phyloP scores from a whole-genome alignment of 2,329 filamentous ascomycete species.

The Phyllosticta citriasiana region DNA sequence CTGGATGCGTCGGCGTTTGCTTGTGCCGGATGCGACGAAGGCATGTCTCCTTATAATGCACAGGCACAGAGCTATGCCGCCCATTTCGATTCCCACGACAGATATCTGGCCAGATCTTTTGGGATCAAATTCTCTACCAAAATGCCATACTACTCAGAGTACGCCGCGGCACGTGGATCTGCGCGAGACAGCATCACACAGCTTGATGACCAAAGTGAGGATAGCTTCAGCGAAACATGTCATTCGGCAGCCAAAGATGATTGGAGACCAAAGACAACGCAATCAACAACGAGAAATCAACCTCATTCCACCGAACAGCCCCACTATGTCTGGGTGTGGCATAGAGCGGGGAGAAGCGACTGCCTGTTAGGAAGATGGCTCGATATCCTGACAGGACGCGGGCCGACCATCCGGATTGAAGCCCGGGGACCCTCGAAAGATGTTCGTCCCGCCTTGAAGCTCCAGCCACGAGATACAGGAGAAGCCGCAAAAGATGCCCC shows the following conservation, averaged over 20 bases:
- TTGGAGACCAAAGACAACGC: not conserved
- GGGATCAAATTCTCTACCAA: not conserved
- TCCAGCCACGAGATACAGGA: too few species aligned
- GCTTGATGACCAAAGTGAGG: not conserved
- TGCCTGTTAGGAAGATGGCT: slow-evolving; percentile 31
- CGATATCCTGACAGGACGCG: slow-evolving; percentile 32
- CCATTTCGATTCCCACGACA: not conserved
- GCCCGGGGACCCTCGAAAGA: slow-evolving; percentile 4
- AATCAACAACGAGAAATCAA: not conserved
- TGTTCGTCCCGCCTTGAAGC: not conserved
- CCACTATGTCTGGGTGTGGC: slow-evolving; percentile 36
- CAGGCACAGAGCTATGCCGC: not conserved
- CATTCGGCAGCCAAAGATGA: not conserved
- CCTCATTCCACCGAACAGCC: slow-evolving; percentile 12
- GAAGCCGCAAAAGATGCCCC: too few species aligned
- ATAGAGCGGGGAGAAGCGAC: slow-evolving; percentile 29
- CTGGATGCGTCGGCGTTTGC: not conserved
- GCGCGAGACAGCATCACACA: not conserved
- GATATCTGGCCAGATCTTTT: not conserved
- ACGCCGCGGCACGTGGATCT: not conserved
- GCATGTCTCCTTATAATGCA: too few species aligned
- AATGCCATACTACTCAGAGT: not conserved
- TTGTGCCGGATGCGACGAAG: too few species aligned
- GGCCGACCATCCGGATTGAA: slow-evolving; percentile 37
- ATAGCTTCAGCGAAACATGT: not conserved